A percentile compares a stretch with the other conserved stretches of the same genome.
Conservation (phyloP, 106 monocot genomes). For the Platanthera guangdongensis region DNA sequence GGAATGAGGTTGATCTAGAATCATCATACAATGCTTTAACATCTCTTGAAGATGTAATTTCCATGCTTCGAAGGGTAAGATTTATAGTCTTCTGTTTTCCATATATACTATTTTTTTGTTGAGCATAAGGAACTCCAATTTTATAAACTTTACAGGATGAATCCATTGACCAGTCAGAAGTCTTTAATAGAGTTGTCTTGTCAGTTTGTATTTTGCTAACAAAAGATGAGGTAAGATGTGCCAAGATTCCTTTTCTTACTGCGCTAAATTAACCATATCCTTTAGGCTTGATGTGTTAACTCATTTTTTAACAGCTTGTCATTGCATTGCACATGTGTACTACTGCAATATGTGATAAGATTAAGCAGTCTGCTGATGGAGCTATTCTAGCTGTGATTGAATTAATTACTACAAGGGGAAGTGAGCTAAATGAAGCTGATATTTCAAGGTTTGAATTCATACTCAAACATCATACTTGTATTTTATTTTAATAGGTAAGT, state of each 20-base stretch:
- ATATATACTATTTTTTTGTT: background rate
- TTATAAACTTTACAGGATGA: constrained; percentile 63
- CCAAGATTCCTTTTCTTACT: background rate
- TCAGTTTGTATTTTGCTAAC: constrained; percentile 81
- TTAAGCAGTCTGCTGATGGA: constrained; percentile 94
- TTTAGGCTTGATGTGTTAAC: background rate
- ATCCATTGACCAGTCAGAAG: constrained; percentile 93
- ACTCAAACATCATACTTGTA: background rate
- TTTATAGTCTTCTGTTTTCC: constrained; percentile 3
- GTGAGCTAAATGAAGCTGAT: constrained; percentile 73
- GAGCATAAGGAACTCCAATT: background rate
- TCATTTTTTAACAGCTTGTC: constrained; percentile 59
- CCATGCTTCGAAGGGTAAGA: constrained; percentile 84
- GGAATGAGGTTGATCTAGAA: constrained; percentile 62
- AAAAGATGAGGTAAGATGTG: constrained; percentile 63
- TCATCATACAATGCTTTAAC: constrained; percentile 79
- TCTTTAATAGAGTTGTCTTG: constrained; percentile 71
- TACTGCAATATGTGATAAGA: constrained; percentile 79
- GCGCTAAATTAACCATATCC: background rate
- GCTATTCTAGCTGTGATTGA: constrained; percentile 83
- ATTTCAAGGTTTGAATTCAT: constrained; percentile 52
- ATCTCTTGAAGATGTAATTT: constrained; percentile 89
- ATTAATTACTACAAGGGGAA: constrained; percentile 75
- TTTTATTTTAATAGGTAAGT: background rate
- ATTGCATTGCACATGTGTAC: constrained; percentile 61